These are phyloP conservation scores for Claviceps monticola DNA, from an alignment of 2,329 filamentous ascomycete species.

Conservation along the genomic window DNA sequence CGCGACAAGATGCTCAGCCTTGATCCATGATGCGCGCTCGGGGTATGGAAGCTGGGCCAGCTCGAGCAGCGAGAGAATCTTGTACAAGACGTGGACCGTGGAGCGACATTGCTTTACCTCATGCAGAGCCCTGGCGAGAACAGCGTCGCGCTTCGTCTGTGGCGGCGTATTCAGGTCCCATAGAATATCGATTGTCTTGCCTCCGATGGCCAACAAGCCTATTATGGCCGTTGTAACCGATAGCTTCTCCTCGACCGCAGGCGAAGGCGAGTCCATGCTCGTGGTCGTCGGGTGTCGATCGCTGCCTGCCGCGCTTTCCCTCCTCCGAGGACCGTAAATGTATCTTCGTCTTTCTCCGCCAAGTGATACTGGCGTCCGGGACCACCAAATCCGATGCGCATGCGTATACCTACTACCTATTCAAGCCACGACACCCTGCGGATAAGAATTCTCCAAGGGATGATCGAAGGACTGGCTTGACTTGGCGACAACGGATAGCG, in stretches of 20 bases:
- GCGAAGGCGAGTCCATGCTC: constrained; percentile 2
- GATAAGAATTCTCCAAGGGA: neutral
- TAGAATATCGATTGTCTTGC: constrained; percentile 20
- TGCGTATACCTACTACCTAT: too few relatives aligned
- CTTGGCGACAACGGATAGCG: neutral
- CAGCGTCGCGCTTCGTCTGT: constrained; percentile 11
- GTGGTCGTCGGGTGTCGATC: neutral
- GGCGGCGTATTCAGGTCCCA: constrained; percentile 20
- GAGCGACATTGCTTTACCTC: constrained; percentile 25
- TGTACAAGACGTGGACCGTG: constrained; percentile 22
- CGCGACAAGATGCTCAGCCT: constrained; percentile 20
- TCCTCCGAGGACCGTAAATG: neutral
- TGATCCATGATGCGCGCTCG: constrained; percentile 22
- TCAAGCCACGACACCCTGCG: too few relatives aligned
- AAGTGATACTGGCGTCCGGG: neutral
- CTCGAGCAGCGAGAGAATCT: constrained; percentile 20
- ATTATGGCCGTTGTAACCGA: constrained; percentile 23
- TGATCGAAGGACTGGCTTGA: neutral
- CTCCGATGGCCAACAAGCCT: constrained; percentile 22
- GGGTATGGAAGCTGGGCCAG: constrained; percentile 20
- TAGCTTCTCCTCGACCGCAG: constrained; percentile 13
- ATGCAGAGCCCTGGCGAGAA: constrained; percentile 19
- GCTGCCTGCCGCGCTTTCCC: neutral
- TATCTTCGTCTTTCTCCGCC: neutral
- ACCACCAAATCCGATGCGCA: neutral